Conservation (phyloP, 2,329 filamentous ascomycete genomes). For the Fusarium fracticaudum region DNA sequence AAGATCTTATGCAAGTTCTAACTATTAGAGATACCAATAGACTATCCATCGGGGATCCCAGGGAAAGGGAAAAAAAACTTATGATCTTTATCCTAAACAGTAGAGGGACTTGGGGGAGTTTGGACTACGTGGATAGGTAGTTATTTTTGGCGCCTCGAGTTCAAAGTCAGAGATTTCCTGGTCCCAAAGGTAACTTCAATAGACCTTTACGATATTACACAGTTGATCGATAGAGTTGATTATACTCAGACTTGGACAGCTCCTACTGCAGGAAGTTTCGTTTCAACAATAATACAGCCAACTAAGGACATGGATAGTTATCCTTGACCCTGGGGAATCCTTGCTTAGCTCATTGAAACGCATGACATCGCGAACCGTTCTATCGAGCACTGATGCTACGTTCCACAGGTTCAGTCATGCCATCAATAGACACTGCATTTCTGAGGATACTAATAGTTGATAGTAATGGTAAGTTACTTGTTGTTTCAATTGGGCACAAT, state of each 20-base stretch:
- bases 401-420: not conserved
- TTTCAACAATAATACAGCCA: not conserved
- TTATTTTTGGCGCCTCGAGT: not conserved
- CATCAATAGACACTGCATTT: not conserved
- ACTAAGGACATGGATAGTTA: constrained; percentile 2
- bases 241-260: not conserved
- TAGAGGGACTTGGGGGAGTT: not conserved
- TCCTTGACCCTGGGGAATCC: not conserved
- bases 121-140: not conserved
- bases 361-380: not conserved
- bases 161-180: not conserved
- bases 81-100: no score
- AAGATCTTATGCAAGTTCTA: not conserved
- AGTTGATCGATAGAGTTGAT: not conserved
- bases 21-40: not conserved
- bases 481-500: not conserved
- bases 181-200: not conserved
- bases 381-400: not conserved
- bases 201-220: not conserved
- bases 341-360: constrained; percentile 3
- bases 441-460: not conserved
- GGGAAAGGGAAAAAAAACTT: no score
- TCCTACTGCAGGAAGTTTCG: not conserved
- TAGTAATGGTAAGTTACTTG: not conserved
- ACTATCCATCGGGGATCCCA: not conserved